These are phyloP conservation scores for Acer negundo DNA, from an alignment of 345 rosid species.

Conservation along the genomic window DNA sequence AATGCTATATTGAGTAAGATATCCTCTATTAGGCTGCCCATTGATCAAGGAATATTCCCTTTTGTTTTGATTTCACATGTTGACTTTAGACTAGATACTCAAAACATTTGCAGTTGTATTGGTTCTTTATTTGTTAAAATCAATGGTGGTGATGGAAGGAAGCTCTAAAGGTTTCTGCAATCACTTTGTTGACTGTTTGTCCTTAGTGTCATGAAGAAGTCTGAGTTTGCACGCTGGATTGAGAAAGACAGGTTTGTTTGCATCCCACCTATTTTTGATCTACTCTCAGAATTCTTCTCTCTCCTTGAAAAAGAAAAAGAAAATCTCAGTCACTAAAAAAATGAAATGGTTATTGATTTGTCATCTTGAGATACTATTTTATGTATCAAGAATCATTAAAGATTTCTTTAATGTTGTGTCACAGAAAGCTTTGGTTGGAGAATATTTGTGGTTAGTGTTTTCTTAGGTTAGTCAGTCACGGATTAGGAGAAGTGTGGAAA, in stretches of 20 bases:
- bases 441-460: conserved; percentile 6
- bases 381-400: background rate
- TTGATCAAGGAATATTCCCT: background rate
- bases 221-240: conserved; percentile 20
- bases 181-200: conserved; percentile 2
- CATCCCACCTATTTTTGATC: conserved; percentile 25
- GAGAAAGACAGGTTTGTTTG: conserved; percentile 22
- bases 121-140: background rate
- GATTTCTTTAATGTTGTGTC: conserved; percentile 1
- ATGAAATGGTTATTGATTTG: background rate
- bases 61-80: background rate
- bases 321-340: background rate
- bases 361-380: conserved; percentile 10
- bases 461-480: background rate
- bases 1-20: background rate
- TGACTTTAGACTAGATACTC: background rate
- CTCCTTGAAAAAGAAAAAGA: background rate
- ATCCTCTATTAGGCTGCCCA: background rate
- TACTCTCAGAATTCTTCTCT: background rate
- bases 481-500: conserved; percentile 1
- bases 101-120: background rate
- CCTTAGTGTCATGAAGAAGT: conserved; percentile 5
- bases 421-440: conserved; percentile 7
- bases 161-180: conserved; percentile 2
- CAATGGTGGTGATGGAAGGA: conserved; percentile 6